Base-by-base conservation (phyloP, 192 early-diverging fungal genomes). In the Coemansia sp. region DNA sequence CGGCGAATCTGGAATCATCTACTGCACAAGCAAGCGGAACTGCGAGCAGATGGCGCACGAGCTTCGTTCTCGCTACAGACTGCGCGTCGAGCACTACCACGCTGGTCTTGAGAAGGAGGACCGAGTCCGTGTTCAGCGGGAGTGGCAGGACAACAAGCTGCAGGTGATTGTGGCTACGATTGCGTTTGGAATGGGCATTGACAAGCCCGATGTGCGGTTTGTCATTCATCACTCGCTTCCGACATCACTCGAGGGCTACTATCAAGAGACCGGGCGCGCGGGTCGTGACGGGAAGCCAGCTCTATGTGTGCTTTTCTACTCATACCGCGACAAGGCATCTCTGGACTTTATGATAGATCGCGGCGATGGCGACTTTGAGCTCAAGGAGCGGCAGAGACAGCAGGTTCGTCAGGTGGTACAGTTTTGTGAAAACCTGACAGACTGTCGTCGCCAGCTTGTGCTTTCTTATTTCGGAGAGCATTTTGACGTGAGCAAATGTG, bases 181-280 rank as follows among this genome's bases (percentile, higher is more conserved):
- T 22, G 97, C 97, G 0, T 99, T 99, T 84, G 96, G 97, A 8
- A 96, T 99, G 96, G 97, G 96, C 8, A 96, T 98, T 53, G 95
- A 99, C 83, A 98, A 99, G 81, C 75, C 92, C 5, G 93, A 98
- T 65, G 96, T 99, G 28, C 92, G 96, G 8, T 97, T 93, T 76
- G 96, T 99, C 2, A 92, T 97, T 15, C 97, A 99, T 65, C 91
- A 93, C 76, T 89, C 91, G 11, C 77, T 99, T 22, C 95, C 96
- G 0, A 87, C 91, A 11, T 94, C 92, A 39, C 71, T 99, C 1
- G 97, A 99, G 76, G 94, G 93, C 0, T 99, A 99, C 71, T 96
- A 96, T 68, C 92, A 97, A 79, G 97, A 99, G 73, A 99, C 95
- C 0, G 96, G 97, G 2, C 90, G 97, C 15, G 95, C 95, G 0